These are phyloP conservation scores for Glaciozyma martinii DNA, from an alignment of 768 basidiomycete species.

Conservation along the genomic window DNA sequence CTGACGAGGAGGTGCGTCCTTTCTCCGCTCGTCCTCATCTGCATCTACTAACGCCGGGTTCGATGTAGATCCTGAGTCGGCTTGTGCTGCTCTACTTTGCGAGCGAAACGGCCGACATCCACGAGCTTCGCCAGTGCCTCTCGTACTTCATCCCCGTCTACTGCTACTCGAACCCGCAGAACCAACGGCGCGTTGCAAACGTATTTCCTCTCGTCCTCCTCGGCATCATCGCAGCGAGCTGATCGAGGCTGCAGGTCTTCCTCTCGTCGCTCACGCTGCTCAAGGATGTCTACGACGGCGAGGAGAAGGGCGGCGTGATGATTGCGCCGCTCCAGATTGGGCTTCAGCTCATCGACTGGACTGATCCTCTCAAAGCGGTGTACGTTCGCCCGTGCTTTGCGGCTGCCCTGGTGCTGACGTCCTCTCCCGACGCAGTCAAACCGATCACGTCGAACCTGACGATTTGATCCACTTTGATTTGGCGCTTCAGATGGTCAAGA, in stretches of 20 bases:
- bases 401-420: not conserved
- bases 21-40: not conserved
- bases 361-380: slow-evolving; percentile 44
- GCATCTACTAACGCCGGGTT: not conserved
- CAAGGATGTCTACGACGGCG: slow-evolving; percentile 40
- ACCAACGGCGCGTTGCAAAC: slow-evolving; percentile 65
- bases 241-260: slow-evolving; percentile 37
- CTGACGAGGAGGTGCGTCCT: slow-evolving; percentile 58
- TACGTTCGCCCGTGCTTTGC: slow-evolving; percentile 25
- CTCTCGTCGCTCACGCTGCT: slow-evolving; percentile 40
- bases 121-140: slow-evolving; percentile 73
- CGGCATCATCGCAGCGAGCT: not conserved
- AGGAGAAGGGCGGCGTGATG: slow-evolving; percentile 38
- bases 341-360: slow-evolving; percentile 45
- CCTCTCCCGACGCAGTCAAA: slow-evolving; percentile 30
- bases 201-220: slow-evolving; percentile 40
- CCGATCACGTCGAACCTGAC: slow-evolving; percentile 37
- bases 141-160: slow-evolving; percentile 79
- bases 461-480: slow-evolving; percentile 40
- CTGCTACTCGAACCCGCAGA: slow-evolving; percentile 64
- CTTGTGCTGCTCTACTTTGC: slow-evolving; percentile 61
- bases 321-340: slow-evolving; percentile 41
- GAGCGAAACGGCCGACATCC: slow-evolving; percentile 69
- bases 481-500: slow-evolving; percentile 38
- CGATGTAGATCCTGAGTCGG: slow-evolving; percentile 46